phyloP scores from a whole-genome alignment of 805 yeast species.

The Jamesozyma rosinii region DNA sequence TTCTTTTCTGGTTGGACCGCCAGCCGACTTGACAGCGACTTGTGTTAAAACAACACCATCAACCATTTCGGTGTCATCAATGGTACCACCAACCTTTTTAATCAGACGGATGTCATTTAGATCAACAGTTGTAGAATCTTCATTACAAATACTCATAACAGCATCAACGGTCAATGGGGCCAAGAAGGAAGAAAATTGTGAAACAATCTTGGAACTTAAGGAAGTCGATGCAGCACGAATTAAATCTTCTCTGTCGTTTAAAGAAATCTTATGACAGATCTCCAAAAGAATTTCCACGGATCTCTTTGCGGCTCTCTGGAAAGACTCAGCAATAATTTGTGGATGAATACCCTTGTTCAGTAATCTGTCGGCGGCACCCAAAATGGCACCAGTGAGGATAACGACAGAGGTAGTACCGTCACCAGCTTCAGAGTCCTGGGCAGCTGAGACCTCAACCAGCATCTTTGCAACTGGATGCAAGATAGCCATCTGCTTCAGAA shows the following conservation, averaged over 20 bases:
- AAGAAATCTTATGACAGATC: conserved; percentile 75
- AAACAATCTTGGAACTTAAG: conserved; percentile 85
- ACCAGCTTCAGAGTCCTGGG: conserved; percentile 99
- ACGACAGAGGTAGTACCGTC: conserved; percentile 99
- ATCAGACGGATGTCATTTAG: conserved; percentile 78
- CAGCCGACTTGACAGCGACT: conserved; percentile 78
- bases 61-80: conserved; percentile 87
- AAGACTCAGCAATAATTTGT: conserved; percentile 84
- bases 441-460: conserved; percentile 95
- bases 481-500: conserved; percentile 93
- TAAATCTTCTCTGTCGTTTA: conserved; percentile 72
- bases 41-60: conserved; percentile 93
- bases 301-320: conserved; percentile 78
- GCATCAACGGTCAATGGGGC: conserved; percentile 94
- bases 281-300: conserved; percentile 73
- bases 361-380: conserved; percentile 90
- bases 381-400: conserved; percentile 83
- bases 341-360: conserved; percentile 92
- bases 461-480: conserved; percentile 97
- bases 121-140: conserved; percentile 60
- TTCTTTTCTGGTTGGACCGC: conserved; percentile 91
- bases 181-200: conserved; percentile 76
- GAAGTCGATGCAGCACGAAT: conserved; percentile 93
- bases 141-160: conserved; percentile 66
- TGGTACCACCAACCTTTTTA: conserved; percentile 94